Percentiles rank a stretch among this genome's conserved stretches.
Conservation (phyloP, 192 early-diverging fungal species). For the Gonapodya prolifera region DNA sequence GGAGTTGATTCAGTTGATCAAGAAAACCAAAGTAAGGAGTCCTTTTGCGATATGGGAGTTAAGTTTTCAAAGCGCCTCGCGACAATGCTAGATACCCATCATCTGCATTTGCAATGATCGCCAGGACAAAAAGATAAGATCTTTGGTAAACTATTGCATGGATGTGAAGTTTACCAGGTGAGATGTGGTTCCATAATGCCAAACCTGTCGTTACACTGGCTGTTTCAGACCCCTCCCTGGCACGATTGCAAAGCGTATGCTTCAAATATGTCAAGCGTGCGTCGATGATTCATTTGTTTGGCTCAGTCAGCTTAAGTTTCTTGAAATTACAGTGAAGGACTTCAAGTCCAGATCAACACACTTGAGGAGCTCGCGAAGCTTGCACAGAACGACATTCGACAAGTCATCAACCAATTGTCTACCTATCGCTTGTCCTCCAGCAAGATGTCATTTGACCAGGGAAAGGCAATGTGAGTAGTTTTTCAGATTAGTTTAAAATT, state of each 20-base stretch:
- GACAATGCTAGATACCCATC: conserved; percentile 60
- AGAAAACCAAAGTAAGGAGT: conserved; percentile 59
- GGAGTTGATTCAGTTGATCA: conserved; percentile 82
- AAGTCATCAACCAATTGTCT: conserved; percentile 87
- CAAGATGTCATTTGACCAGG: conserved; percentile 67
- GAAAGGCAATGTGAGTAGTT: conserved; percentile 49
- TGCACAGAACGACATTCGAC: conserved; percentile 86
- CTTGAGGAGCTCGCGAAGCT: conserved; percentile 64
- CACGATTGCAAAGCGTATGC: background rate
- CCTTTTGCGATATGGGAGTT: background rate
- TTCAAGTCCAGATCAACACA: conserved; percentile 62
- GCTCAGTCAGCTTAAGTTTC: background rate
- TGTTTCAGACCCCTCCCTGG: no score
- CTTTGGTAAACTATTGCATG: conserved; percentile 69
- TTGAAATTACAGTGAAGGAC: conserved; percentile 42
- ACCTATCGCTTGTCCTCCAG: conserved; percentile 63
- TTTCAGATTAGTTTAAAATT: background rate
- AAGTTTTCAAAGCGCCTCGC: background rate
- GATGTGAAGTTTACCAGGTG: conserved; percentile 66
- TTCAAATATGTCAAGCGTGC: background rate
- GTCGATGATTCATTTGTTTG: background rate
- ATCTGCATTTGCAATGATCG: conserved; percentile 99
- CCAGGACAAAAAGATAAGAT: conserved; percentile 67
- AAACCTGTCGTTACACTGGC: no score
- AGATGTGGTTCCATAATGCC: no score